phyloP scores from a whole-genome alignment of 2,329 filamentous ascomycete species.

The Aspergillus brunneoviolaceus region DNA sequence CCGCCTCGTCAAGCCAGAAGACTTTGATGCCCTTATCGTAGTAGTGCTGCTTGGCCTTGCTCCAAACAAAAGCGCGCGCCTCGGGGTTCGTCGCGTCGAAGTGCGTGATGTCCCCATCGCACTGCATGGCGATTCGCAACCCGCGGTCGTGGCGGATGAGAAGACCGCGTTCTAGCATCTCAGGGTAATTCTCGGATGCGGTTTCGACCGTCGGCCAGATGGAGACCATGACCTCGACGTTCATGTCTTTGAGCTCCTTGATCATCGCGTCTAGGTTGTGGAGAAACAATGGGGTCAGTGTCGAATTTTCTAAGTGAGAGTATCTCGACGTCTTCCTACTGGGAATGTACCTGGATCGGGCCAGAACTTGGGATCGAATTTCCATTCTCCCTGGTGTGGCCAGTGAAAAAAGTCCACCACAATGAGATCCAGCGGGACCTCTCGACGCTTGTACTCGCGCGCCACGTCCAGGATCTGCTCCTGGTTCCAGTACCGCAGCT shows the following conservation, averaged over 20 bases:
- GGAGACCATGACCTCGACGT: constrained; percentile 67
- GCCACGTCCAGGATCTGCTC: constrained; percentile 62
- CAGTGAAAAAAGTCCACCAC: constrained; percentile 69
- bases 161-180: constrained; percentile 62
- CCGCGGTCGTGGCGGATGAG: constrained; percentile 63
- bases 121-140: constrained; percentile 58
- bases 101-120: constrained; percentile 59
- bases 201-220: constrained; percentile 68
- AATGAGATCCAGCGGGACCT: constrained; percentile 63
- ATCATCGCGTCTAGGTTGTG: constrained; percentile 57
- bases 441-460: constrained; percentile 56
- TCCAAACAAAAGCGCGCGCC: constrained; percentile 61
- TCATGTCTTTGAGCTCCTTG: constrained; percentile 57
- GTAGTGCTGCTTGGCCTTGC: constrained; percentile 60
- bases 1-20: constrained; percentile 70
- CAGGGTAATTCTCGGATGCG: constrained; percentile 57
- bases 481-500: constrained; percentile 65
- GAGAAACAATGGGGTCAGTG: background rate
- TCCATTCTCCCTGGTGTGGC: constrained; percentile 67
- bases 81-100: constrained; percentile 65
- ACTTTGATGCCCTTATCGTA: constrained; percentile 60
- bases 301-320: background rate
- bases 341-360: constrained; percentile 56
- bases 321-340: background rate
- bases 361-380: constrained; percentile 64